Evolutionary conservation across 257 asterid species (phyloP).

Genomic region (Primulina tabacum): DNA sequence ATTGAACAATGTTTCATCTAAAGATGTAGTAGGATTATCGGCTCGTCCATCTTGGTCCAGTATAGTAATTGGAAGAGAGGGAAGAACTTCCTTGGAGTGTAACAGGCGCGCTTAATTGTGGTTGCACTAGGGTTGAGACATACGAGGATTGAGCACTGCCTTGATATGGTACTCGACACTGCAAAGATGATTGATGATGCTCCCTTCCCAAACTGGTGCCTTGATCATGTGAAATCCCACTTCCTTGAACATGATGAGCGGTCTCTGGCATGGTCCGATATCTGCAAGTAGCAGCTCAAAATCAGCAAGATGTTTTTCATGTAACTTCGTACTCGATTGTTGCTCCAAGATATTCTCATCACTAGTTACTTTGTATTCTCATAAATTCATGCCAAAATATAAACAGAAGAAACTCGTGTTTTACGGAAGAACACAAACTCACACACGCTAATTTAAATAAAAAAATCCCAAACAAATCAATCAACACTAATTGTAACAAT

Average conservation of each 20-base stretch:
- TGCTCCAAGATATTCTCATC: slow-evolving; percentile 12
- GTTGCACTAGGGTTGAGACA: slow-evolving; percentile 29
- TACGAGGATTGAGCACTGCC: slow-evolving; percentile 25
- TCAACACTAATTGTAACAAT: background rate
- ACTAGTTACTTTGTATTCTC: background rate
- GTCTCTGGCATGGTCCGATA: background rate
- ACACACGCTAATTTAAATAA: too few relatives aligned
- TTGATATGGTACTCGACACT: slow-evolving; percentile 25
- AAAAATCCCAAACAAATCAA: background rate
- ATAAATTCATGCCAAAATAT: too few relatives aligned
- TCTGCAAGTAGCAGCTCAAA: slow-evolving; percentile 1
- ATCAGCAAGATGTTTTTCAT: background rate
- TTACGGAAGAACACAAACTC: too few relatives aligned
- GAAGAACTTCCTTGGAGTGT: slow-evolving; percentile 19
- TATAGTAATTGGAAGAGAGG: background rate
- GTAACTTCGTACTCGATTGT: too few relatives aligned
- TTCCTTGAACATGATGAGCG: background rate
- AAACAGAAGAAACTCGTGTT: background rate
- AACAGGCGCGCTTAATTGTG: slow-evolving; percentile 24
- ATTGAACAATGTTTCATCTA: background rate
- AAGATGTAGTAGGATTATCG: slow-evolving; percentile 4
- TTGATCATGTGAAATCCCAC: slow-evolving; percentile 18
- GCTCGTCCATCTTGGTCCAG: slow-evolving; percentile 2
- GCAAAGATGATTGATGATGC: slow-evolving; percentile 25
- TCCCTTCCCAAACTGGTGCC: slow-evolving; percentile 27